These are phyloP conservation scores for Citrus trifoliata DNA, from an alignment of 345 rosid genomes.

Conservation along the genomic window DNA sequence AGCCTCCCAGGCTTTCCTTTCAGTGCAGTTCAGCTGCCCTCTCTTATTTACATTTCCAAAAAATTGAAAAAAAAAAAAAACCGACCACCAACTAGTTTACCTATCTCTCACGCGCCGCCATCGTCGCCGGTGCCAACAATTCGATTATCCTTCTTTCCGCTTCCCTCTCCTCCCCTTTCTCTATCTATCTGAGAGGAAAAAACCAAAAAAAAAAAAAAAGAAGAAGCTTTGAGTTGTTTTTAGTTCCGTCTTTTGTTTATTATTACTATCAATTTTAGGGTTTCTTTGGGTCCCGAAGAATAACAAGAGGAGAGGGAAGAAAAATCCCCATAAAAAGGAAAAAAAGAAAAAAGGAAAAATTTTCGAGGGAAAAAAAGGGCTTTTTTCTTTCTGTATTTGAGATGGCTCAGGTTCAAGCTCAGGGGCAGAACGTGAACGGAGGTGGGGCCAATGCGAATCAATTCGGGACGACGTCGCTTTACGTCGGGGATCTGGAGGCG, in stretches of 20 bases:
- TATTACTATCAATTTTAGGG: constrained; percentile 16
- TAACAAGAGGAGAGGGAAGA: constrained; percentile 85
- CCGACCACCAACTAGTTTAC: background rate
- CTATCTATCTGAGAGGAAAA: constrained; percentile 13
- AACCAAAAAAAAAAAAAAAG: constrained; percentile 12
- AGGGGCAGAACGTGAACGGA: constrained; percentile 41
- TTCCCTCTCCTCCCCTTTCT: constrained; percentile 44
- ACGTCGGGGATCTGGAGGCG: constrained; percentile 85
- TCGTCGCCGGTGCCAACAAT: constrained; percentile 42
- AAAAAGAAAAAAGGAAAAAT: constrained; percentile 5
- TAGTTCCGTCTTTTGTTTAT: constrained; percentile 8
- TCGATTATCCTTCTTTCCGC: constrained; percentile 26
- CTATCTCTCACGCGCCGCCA: constrained; percentile 45
- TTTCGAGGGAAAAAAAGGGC: background rate
- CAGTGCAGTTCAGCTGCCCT: constrained; percentile 17
- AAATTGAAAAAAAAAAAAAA: too few relatives aligned
- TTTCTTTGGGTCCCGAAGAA: constrained; percentile 30
- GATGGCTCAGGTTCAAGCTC: constrained; percentile 55
- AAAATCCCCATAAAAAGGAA: constrained; percentile 4
- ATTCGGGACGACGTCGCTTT: constrained; percentile 73
- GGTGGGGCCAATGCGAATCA: constrained; percentile 35
- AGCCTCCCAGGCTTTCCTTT: background rate
- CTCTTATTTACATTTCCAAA: background rate
- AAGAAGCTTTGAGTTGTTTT: constrained; percentile 9
- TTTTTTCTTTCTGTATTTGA: background rate